Conservation (phyloP, 257 asterid genomes). For the Nicotiana knightiana region DNA sequence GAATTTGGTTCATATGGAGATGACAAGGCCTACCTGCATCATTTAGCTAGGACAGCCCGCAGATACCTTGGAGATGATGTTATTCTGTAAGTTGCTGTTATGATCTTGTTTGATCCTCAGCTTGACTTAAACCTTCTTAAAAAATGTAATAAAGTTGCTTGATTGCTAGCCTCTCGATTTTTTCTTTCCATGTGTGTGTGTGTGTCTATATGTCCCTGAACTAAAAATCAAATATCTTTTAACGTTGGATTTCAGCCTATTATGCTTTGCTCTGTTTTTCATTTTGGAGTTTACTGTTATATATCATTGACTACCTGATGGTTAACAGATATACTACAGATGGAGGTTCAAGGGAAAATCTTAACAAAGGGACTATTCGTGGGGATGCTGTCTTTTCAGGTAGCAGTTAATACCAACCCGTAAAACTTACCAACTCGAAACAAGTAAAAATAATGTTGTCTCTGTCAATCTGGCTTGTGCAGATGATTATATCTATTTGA, state of each 20-base stretch:
- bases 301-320: slow-evolving; percentile 13
- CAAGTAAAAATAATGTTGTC: not conserved
- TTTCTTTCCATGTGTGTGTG: not conserved
- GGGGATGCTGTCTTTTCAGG: slow-evolving; percentile 91
- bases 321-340: slow-evolving; percentile 87
- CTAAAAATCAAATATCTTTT: not conserved
- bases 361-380: slow-evolving; percentile 76
- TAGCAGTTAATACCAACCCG: slow-evolving; percentile 10
- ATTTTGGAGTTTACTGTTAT: not conserved
- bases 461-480: not conserved
- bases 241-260: not conserved
- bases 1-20: slow-evolving; percentile 94
- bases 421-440: not conserved
- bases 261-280: not conserved
- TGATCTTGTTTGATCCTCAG: not conserved
- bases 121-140: not conserved
- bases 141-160: not conserved
- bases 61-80: slow-evolving; percentile 68
- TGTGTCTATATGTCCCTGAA: not conserved
- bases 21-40: slow-evolving; percentile 83
- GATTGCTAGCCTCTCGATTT: not conserved
- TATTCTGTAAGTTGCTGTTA: slow-evolving; percentile 48
- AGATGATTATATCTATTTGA: not conserved
- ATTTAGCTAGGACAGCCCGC: slow-evolving; percentile 74
- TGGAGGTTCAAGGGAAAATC: slow-evolving; percentile 79